These are phyloP conservation scores for Adansonia rubrostipa DNA, from an alignment of 441 rosid species.

Conservation along the genomic window DNA sequence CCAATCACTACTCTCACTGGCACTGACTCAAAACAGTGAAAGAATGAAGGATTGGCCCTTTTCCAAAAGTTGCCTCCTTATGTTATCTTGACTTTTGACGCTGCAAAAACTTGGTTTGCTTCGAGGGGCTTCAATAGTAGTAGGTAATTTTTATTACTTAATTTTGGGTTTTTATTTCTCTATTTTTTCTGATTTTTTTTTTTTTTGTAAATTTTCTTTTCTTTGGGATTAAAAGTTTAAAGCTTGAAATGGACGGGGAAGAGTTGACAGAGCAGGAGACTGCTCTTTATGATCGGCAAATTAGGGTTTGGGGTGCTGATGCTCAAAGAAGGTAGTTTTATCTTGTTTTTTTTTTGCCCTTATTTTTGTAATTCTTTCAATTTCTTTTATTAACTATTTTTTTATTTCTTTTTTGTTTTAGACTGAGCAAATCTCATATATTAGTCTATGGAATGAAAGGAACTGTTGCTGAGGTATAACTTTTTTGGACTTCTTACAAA, in stretches of 20 bases:
- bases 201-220: no score
- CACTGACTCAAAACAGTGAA: not conserved
- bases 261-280: conserved; percentile 95
- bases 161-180: not conserved
- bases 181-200: no score
- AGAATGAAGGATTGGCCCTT: not conserved
- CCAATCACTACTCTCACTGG: not conserved
- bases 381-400: not conserved
- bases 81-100: not conserved
- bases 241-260: conserved; percentile 68
- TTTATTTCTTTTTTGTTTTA: conserved; percentile 36
- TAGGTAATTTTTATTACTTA: conserved; percentile 4
- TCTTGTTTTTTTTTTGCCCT: not conserved
- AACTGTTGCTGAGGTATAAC: conserved; percentile 69
- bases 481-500: not conserved
- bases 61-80: not conserved
- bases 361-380: not conserved
- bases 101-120: conserved; percentile 11
- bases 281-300: conserved; percentile 86
- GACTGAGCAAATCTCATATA: conserved; percentile 78
- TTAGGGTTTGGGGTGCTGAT: conserved; percentile 97
- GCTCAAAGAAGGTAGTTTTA: conserved; percentile 77
- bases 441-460: conserved; percentile 80
- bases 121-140: not conserved
- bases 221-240: conserved; percentile 27